Conservation (phyloP, 2,329 filamentous ascomycete genomes). For the Ceratocystis harringtonii region DNA sequence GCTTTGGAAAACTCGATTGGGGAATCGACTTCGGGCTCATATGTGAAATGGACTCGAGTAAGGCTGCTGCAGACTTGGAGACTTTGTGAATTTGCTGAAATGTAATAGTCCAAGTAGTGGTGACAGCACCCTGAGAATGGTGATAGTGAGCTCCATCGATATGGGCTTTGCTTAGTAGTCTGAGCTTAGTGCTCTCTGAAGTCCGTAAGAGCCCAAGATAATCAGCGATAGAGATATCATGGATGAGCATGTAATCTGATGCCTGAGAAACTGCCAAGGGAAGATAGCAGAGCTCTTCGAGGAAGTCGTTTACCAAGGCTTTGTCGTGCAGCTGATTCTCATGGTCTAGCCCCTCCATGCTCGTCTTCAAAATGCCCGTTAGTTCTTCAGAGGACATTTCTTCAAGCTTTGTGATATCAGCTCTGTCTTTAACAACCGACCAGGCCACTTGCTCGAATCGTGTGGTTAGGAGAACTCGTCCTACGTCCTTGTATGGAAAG, state of each 20-base stretch:
- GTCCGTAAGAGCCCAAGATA: not conserved
- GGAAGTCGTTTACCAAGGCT: not conserved
- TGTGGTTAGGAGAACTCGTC: slow-evolving; percentile 12
- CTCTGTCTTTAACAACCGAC: not conserved
- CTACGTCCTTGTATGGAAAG: slow-evolving; percentile 21
- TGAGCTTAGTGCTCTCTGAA: not conserved
- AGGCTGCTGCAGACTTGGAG: not conserved
- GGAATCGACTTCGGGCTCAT: not conserved
- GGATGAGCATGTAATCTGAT: slow-evolving; percentile 15
- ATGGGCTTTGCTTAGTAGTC: not conserved
- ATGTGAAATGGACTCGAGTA: not conserved
- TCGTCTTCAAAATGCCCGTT: not conserved
- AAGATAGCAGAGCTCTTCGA: slow-evolving; percentile 9
- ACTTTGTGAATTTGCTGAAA: not conserved
- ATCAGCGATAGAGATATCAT: not conserved
- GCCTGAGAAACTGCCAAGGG: slow-evolving; percentile 18
- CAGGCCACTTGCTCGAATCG: not conserved
- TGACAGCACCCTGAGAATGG: not conserved
- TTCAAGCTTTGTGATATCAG: not conserved
- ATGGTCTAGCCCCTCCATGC: no score
- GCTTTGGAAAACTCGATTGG: not conserved
- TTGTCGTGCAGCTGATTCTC: not conserved
- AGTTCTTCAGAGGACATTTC: not conserved
- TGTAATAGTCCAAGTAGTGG: not conserved
- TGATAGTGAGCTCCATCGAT: not conserved